Evolutionary conservation across 106 monocot genomes (phyloP).

Genomic region (Posidonia australis): DNA sequence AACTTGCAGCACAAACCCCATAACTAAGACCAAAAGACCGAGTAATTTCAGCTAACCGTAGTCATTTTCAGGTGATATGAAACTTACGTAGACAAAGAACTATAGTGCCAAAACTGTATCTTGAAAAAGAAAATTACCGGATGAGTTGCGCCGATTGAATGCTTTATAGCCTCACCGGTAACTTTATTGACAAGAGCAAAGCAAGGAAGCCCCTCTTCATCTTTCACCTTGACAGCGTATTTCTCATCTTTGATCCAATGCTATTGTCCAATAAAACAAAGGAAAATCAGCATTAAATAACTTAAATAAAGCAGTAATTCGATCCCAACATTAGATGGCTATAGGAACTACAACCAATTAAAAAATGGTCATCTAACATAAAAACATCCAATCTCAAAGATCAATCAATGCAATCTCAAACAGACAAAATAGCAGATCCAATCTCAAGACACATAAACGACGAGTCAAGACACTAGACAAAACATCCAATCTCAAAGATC

Average conservation of each 20-base stretch:
- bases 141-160: slow-evolving; percentile 43
- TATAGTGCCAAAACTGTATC: no score
- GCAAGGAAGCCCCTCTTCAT: slow-evolving; percentile 54
- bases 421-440: no score
- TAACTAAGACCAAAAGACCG: no score
- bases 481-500: neutral
- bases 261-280: slow-evolving; percentile 16
- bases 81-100: no score
- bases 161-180: slow-evolving; percentile 63
- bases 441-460: no score
- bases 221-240: slow-evolving; percentile 50
- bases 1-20: no score
- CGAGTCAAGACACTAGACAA: neutral
- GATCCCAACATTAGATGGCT: neutral
- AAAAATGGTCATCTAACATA: no score
- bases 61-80: no score
- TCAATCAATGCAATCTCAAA: neutral
- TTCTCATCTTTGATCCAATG: slow-evolving; percentile 86
- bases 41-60: no score
- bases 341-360: neutral
- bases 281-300: neutral
- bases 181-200: slow-evolving; percentile 73
- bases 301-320: neutral
- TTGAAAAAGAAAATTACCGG: slow-evolving; percentile 28
- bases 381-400: neutral